These are phyloP conservation scores for Passalora sequoiae DNA, from an alignment of 2,329 filamentous ascomycete genomes.

Conservation along the genomic window DNA sequence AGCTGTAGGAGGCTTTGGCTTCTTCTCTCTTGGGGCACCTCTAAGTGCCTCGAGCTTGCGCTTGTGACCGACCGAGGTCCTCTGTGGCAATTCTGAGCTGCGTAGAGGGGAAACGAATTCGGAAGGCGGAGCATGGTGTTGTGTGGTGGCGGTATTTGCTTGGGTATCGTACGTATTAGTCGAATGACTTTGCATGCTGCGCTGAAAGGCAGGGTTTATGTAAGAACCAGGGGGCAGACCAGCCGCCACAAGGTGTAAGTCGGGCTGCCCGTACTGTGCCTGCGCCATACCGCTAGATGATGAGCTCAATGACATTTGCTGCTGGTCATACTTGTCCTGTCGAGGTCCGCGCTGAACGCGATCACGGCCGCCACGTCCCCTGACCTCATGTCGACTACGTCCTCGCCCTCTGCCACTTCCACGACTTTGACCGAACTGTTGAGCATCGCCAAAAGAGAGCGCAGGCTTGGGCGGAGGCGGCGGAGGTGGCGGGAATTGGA, in stretches of 20 bases:
- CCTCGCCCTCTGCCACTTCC: conserved; percentile 29
- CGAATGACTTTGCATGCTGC: neutral
- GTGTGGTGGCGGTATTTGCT: neutral
- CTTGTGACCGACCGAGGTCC: conserved; percentile 29
- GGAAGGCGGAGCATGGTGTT: neutral
- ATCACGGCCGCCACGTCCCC: conserved; percentile 11
- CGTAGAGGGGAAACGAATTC: neutral
- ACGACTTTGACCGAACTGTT: conserved; percentile 14
- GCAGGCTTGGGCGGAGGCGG: conserved; percentile 35
- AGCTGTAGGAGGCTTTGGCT: conserved; percentile 22
- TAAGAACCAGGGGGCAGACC: conserved; percentile 27
- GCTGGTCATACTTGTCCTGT: neutral
- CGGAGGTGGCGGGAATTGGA: conserved; percentile 48
- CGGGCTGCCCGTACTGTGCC: neutral
- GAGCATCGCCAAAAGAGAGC: conserved; percentile 8
- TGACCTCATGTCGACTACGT: conserved; percentile 21
- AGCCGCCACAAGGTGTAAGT: neutral
- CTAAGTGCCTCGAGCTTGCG: conserved; percentile 32
- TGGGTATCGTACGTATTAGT: neutral
- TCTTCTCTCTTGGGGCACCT: conserved; percentile 13
- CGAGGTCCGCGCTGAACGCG: neutral
- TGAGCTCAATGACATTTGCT: neutral
- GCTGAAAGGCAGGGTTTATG: conserved; percentile 29
- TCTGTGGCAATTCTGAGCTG: conserved; percentile 9
- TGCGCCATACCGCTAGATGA: neutral